phyloP scores from a whole-genome alignment of 169 alveolate genomes.

The Plasmodium gaboni region DNA sequence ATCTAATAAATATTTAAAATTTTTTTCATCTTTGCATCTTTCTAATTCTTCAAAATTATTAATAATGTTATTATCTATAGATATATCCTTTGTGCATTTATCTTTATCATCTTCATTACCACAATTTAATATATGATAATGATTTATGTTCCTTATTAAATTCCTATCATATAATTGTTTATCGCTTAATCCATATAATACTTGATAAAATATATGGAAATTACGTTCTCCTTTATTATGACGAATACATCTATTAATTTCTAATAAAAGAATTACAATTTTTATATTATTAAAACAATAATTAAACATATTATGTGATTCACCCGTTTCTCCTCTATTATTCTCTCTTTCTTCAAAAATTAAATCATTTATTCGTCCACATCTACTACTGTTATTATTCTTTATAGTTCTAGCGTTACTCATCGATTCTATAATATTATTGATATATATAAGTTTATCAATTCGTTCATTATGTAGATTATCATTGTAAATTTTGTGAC shows the following conservation, averaged over 20 bases:
- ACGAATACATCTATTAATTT: conserved; percentile 93
- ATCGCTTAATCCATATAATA: conserved; percentile 80
- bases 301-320: conserved; percentile 92
- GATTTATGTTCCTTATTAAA: conserved; percentile 26
- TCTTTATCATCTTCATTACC: not conserved
- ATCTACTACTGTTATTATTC: conserved; percentile 97
- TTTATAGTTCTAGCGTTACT: conserved; percentile 99
- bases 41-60: not conserved
- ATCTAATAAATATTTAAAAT: conserved; percentile 27
- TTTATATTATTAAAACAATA: conserved; percentile 79
- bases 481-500: not conserved
- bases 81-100: not conserved
- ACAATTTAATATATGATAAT: conserved; percentile 24
- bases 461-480: conserved; percentile 21
- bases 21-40: conserved; percentile 27
- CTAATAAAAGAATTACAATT: conserved; percentile 88
- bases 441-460: conserved; percentile 75
- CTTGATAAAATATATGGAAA: conserved; percentile 96
- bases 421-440: conserved; percentile 95
- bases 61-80: not conserved
- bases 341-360: conserved; percentile 91
- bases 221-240: conserved; percentile 94
- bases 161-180: conserved; percentile 31
- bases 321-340: conserved; percentile 87
- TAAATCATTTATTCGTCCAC: conserved; percentile 97